These are phyloP conservation scores for Xerocomus nothofagi DNA, from an alignment of 1,284 basidiomycete species.

Conservation along the genomic window DNA sequence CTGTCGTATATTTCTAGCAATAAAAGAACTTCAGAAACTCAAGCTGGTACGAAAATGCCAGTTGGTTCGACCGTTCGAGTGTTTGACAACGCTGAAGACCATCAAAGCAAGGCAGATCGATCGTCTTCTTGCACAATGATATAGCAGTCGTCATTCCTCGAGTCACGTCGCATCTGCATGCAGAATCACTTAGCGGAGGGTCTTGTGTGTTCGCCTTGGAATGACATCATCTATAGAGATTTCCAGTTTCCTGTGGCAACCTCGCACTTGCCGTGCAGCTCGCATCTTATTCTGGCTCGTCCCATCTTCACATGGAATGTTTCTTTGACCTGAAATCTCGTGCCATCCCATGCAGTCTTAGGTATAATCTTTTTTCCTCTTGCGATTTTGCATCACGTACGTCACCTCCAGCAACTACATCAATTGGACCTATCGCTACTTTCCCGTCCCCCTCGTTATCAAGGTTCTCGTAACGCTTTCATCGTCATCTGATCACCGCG, in stretches of 20 bases:
- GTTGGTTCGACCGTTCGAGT: too few species aligned
- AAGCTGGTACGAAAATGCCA: too few species aligned
- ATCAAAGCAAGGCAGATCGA: too few species aligned
- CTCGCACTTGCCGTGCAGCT: slow-evolving; percentile 26
- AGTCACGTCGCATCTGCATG: too few species aligned
- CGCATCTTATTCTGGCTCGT: slow-evolving; percentile 14
- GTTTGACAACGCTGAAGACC: too few species aligned
- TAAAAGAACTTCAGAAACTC: too few species aligned
- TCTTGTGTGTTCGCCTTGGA: too few species aligned
- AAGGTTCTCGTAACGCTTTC: slow-evolving; percentile 24
- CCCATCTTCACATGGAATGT: too few species aligned
- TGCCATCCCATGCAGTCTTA: slow-evolving; percentile 15
- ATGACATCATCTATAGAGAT: slow-evolving; percentile 30
- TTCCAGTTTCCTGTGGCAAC: slow-evolving; percentile 10
- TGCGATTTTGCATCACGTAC: slow-evolving; percentile 31
- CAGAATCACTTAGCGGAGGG: too few species aligned
- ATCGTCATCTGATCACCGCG: slow-evolving; percentile 24
- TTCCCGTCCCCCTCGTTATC: slow-evolving; percentile 25
- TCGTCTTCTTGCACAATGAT: too few species aligned
- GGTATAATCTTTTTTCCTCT: slow-evolving; percentile 29
- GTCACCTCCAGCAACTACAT: slow-evolving; percentile 22
- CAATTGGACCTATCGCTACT: slow-evolving; percentile 34
- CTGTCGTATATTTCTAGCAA: too few species aligned
- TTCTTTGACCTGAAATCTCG: background rate
- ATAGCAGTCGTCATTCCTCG: too few species aligned